Percentiles rank a stretch among this genome's conserved stretches.
phyloP scores from a whole-genome alignment of 768 basidiomycete species.

The Serpula lacrymans region DNA sequence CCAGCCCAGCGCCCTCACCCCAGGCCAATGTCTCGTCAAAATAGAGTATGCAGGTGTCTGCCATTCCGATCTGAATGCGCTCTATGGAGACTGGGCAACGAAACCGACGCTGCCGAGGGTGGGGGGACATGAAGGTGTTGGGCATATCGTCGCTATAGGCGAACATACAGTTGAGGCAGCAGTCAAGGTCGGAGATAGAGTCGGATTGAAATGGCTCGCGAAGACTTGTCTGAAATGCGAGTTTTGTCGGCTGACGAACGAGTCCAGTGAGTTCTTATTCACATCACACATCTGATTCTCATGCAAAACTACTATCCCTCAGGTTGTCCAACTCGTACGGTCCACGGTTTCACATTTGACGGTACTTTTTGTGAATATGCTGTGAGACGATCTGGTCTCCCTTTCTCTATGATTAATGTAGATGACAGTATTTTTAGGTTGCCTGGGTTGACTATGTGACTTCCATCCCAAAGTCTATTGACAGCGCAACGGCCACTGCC shows the following conservation, averaged over 20 bases:
- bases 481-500: slow-evolving; percentile 38
- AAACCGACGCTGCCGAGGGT: slow-evolving; percentile 28
- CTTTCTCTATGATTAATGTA: background rate
- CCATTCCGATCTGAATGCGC: slow-evolving; percentile 39
- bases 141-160: slow-evolving; percentile 42
- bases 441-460: slow-evolving; percentile 39
- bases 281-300: background rate
- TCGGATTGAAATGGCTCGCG: slow-evolving; percentile 44
- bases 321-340: slow-evolving; percentile 9
- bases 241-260: slow-evolving; percentile 36
- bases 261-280: slow-evolving; percentile 21
- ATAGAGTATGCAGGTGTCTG: slow-evolving; percentile 42
- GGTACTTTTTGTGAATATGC: slow-evolving; percentile 43
- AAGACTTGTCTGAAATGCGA: slow-evolving; percentile 38
- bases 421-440: slow-evolving; percentile 16
- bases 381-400: slow-evolving; percentile 16
- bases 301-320: background rate
- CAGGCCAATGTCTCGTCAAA: slow-evolving; percentile 35
- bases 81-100: slow-evolving; percentile 35
- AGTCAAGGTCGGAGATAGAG: slow-evolving; percentile 36
- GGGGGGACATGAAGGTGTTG: slow-evolving; percentile 48
- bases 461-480: slow-evolving; percentile 39
- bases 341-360: slow-evolving; percentile 37
- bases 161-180: slow-evolving; percentile 25
- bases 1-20: slow-evolving; percentile 11